Evolutionary conservation across 2,329 filamentous ascomycete genomes (phyloP), one percentile per base, ranked within the genome.

Genomic region (Rugonectria rugulosa): DNA sequence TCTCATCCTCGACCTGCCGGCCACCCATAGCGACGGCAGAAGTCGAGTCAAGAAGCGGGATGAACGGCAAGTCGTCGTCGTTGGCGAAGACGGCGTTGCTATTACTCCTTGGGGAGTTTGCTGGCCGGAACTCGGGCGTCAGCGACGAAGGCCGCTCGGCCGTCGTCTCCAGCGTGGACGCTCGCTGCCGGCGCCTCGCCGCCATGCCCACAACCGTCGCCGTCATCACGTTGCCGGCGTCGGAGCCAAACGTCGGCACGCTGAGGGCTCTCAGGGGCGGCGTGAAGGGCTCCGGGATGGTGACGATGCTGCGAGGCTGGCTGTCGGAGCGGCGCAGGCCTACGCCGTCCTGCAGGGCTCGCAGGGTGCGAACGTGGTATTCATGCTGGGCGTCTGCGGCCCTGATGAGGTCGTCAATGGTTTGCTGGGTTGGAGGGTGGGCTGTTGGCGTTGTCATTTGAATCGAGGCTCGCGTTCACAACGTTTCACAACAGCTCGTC

Each of bases 351-450:
- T 72, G 70, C 14, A 74, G 63, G 40, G 38, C 60, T 41, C 66
- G 61, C 6, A 73, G 59, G 20, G 63, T 64, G 48, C 64, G 68
- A 27, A 74, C 57, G 42, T 73, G 72, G 34, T 72, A 68, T n/a
- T 74, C 71, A 46, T 73, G 73, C 38, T 68, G 65, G 19, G 66
- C 56, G 40, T 76, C 71, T 37, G 72, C 67, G 23, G 66, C 68
- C 32, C 57, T 63, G 56, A 75, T 64, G 41, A 74, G 64, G 27
- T 75, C 70, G 51, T 76, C 72, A 14, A 72, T 64, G 56, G 66
- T 61, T 21, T 64, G 62, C 14, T 63, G 64, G 14, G 61, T 42
- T 9, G 56, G 27, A 20, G 47, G 45, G 32, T 36, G 19, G 14
- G 32, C 6, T 36, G 56, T 42, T 42, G 53, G 52, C 49, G 61